A percentile compares a stretch with the other conserved stretches of the same genome.
These are phyloP conservation scores for Tuber calosporum DNA, from an alignment of 495 filamentous ascomycete genomes.

Conservation along the genomic window DNA sequence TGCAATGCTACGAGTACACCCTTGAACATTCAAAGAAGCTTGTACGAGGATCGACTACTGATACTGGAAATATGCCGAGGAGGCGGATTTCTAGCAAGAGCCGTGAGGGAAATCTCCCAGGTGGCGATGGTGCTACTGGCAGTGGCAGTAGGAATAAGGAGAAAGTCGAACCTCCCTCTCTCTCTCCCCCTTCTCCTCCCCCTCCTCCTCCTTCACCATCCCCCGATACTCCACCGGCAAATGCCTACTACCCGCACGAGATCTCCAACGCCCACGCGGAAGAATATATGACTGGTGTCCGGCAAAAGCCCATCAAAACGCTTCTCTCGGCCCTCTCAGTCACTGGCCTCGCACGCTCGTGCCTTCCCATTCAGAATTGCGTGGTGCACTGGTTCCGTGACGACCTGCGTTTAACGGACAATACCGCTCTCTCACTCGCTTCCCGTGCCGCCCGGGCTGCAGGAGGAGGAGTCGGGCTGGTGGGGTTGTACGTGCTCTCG, in stretches of 20 bases:
- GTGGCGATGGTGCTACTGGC: neutral
- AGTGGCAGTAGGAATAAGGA: neutral
- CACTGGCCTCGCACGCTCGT: conserved; percentile 47
- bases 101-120: neutral
- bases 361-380: conserved; percentile 51
- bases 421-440: conserved; percentile 63
- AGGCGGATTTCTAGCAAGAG: neutral
- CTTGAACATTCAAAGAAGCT: neutral
- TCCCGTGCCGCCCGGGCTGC: conserved; percentile 53
- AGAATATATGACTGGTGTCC: conserved; percentile 59
- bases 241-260: conserved; percentile 67
- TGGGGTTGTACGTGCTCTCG: conserved; percentile 72
- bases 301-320: conserved; percentile 63
- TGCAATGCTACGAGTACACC: neutral
- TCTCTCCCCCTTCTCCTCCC: no score
- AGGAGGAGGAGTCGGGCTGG: conserved; percentile 53
- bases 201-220: no score
- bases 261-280: conserved; percentile 70
- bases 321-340: conserved; percentile 52
- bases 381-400: conserved; percentile 92
- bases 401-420: conserved; percentile 68
- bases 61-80: neutral
- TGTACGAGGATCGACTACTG: no score
- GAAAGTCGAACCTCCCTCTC: neutral
- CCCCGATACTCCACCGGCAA: conserved; percentile 39